Base-by-base conservation (phyloP, 2,329 filamentous ascomycete species). In the Venturia oleaginea region DNA sequence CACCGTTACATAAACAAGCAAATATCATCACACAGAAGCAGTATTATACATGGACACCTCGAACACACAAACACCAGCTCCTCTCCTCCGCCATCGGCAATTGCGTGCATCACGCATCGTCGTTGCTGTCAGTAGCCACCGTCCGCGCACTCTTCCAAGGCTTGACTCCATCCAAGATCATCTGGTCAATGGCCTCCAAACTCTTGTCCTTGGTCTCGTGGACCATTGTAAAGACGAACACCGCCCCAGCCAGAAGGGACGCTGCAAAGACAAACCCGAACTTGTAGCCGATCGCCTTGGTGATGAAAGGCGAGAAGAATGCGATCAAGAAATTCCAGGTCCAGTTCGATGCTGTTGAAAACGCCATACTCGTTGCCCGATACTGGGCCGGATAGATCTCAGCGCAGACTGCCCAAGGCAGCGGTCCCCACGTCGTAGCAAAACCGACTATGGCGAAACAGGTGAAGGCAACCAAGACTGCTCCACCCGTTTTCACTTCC, bases 251-350 rank as follows among this genome's bases (percentile, higher is more conserved):
- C 22, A 90, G 76, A 69, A 89, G 88, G 71, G 87, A 91, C 0
- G 80, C 87, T 0, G 88, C 89, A 73, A 92, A 92, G 38, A 92
- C 85, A 67, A 90, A 90, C 1, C 89, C 89, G 70, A 90, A 90
- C 1, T 81, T 81, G 74, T 88, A 92, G 68, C 87, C 83, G 64
- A 92, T 91, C 3, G 83, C 83, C 0, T 80, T 77, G 0, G 86
- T 89, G 71, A 92, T 92, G 75, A 91, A 92, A 0, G 89, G 87
- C 0, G 90, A 91, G 78, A 91, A 91, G 78, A 92, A 92, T 0
- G 84, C 75, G 65, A 75, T 72, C 59, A 76, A 73, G 19, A 77
- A 69, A 67, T 77, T 77, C 68, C 70, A 78, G 0, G 72, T 68
- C 77, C 78, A 79, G 70, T 79, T 79, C 24, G 70, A 72, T 7